A percentile compares a stretch with the other conserved stretches of the same genome.
These are phyloP conservation scores for Metschnikowia sp. DNA, from an alignment of 805 yeast species.

Conservation along the genomic window DNA sequence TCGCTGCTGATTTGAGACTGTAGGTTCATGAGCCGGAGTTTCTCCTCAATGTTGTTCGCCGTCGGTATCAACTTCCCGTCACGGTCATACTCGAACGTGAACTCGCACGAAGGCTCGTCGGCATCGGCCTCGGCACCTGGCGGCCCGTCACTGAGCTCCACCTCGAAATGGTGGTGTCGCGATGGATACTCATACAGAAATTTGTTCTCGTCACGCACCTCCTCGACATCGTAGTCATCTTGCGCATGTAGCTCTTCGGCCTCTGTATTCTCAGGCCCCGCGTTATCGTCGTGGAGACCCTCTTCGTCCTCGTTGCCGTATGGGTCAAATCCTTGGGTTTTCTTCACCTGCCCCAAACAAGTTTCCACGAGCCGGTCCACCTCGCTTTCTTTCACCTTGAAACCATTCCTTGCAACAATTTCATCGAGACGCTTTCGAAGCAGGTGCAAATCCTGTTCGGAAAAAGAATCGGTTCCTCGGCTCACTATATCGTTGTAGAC, in stretches of 20 bases:
- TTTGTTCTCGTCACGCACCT: conserved; percentile 25
- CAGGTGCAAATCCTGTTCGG: conserved; percentile 10
- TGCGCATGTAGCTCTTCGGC: conserved; percentile 11
- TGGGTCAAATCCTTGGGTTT: conserved; percentile 13
- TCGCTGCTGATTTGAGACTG: conserved; percentile 17
- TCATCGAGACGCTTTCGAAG: conserved; percentile 11
- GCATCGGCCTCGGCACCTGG: conserved; percentile 26
- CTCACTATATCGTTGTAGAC: background rate
- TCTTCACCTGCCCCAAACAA: conserved; percentile 5
- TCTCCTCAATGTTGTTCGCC: conserved; percentile 36
- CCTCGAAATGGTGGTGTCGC: conserved; percentile 36
- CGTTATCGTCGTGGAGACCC: conserved; percentile 35
- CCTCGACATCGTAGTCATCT: conserved; percentile 40
- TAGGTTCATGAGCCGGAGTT: conserved; percentile 31
- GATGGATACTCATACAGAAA: conserved; percentile 32
- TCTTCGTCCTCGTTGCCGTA: conserved; percentile 40
- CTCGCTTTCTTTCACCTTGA: conserved; percentile 10
- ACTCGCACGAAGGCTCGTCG: conserved; percentile 42
- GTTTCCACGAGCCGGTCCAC: conserved; percentile 10
- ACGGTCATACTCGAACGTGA: conserved; percentile 43
- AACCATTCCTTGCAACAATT: conserved; percentile 4
- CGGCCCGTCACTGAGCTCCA: conserved; percentile 36
- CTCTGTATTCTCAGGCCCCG: conserved; percentile 18
- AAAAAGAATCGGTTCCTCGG: conserved; percentile 2
- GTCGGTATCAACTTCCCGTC: conserved; percentile 40